Conservation (phyloP, 164 flowering plant species). For the Annona cherimola region DNA sequence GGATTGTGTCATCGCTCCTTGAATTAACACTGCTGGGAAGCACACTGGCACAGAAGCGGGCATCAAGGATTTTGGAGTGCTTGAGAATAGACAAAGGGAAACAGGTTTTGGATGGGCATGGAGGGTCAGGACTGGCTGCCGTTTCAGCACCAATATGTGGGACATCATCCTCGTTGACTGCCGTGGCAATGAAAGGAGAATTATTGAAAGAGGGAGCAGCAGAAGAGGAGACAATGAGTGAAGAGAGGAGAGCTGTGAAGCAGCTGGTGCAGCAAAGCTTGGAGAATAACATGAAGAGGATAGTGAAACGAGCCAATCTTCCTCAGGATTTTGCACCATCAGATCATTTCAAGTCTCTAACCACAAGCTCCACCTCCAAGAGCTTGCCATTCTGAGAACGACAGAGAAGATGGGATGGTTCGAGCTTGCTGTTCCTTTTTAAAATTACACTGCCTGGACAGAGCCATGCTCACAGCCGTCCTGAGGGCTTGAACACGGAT, state of each 20-base stretch:
- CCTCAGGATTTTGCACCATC: constrained; percentile 86
- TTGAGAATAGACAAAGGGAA: constrained; percentile 84
- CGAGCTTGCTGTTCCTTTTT: background rate
- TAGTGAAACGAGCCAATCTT: constrained; percentile 84
- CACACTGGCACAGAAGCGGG: constrained; percentile 89
- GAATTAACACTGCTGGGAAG: constrained; percentile 87
- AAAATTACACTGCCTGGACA: background rate
- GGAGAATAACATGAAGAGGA: constrained; percentile 87
- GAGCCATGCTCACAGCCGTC: background rate
- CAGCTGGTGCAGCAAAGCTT: constrained; percentile 89
- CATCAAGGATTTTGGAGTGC: constrained; percentile 78
- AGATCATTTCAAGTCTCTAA: constrained; percentile 73
- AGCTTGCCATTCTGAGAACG: constrained; percentile 75
- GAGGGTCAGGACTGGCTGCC: constrained; percentile 22
- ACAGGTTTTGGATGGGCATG: constrained; percentile 44
- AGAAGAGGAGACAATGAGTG: constrained; percentile 61
- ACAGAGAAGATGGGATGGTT: constrained; percentile 6
- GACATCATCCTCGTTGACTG: constrained; percentile 35
- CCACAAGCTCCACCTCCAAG: constrained; percentile 79
- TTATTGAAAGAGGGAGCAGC: constrained; percentile 26
- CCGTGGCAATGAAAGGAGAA: constrained; percentile 4
- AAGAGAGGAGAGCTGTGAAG: constrained; percentile 84
- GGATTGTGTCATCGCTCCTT: constrained; percentile 62
- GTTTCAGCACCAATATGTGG: constrained; percentile 77
- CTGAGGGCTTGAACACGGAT: background rate